A percentile compares a stretch with the other conserved stretches of the same genome.
Evolutionary conservation across 1,139 yeast genomes (phyloP).

Genomic region (Suhomyces taliae): DNA sequence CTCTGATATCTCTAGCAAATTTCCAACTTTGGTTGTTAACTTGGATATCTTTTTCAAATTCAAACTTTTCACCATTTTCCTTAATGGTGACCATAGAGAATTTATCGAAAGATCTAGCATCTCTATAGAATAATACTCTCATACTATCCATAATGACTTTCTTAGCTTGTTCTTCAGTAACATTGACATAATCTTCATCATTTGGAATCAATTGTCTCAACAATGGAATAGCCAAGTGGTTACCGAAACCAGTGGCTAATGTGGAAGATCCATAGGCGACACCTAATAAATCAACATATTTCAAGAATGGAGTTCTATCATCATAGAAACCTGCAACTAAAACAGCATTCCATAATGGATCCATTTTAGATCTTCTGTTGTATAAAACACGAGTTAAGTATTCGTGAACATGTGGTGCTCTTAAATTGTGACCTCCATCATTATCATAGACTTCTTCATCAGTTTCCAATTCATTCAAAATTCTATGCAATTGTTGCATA

Average conservation of each 20-base stretch:
- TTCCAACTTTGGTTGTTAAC: conserved; percentile 86
- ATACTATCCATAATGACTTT: conserved; percentile 77
- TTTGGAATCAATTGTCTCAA: conserved; percentile 80
- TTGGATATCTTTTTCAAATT: conserved; percentile 62
- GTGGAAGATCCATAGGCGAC: conserved; percentile 88
- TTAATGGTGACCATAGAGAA: conserved; percentile 81
- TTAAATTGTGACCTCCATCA: conserved; percentile 69
- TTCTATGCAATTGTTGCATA: conserved; percentile 76
- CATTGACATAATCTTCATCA: conserved; percentile 70
- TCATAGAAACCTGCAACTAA: conserved; percentile 87
- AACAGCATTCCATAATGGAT: conserved; percentile 95
- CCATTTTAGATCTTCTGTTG: conserved; percentile 85
- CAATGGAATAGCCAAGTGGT: conserved; percentile 89
- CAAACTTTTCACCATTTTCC: conserved; percentile 46
- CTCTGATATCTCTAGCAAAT: conserved; percentile 84
- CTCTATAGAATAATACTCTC: conserved; percentile 95
- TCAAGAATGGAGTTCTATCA: conserved; percentile 65
- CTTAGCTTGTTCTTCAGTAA: conserved; percentile 74
- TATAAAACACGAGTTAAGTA: conserved; percentile 84
- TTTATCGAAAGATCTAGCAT: conserved; percentile 88
- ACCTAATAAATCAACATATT: conserved; percentile 88
- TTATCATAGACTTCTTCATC: conserved; percentile 78
- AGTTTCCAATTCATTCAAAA: conserved; percentile 72
- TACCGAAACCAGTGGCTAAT: conserved; percentile 95
- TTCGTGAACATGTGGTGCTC: conserved; percentile 86